Base-by-base conservation (phyloP, 225 moss, liverwort and hornwort species). In the Pseudoscleropodium purum region DNA sequence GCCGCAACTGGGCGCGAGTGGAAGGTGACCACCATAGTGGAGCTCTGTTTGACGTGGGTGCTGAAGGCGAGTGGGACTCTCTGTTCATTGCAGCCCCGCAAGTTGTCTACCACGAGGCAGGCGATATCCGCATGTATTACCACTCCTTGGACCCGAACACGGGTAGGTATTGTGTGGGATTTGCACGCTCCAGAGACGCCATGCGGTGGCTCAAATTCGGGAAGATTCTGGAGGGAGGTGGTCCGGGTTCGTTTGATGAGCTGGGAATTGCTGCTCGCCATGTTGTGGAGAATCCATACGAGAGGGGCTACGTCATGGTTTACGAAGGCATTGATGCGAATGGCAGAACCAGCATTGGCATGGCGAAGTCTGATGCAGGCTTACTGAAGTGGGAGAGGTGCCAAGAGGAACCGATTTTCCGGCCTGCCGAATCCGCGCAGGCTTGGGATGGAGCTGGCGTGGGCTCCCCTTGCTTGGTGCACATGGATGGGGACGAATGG, bases 11-110 rank as follows among this genome's bases (percentile, higher is more conserved):
- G 94, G 94, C 93, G 7, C 90, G 94, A 56, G 88, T 94, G 56
- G 94, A 94, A 84, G 94, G 94, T 36, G 94, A 94, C 33, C 94
- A 94, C 85, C 94, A 94, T 36, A 94, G 93, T 69, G 94, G 94
- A 91, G 93, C 94, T 66, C 90, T 94, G 6, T 94, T 94, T 34
- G 94, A 94, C 80, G 93, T 94, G 64, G 94, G 94, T 33, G 85
- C 84, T 8, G 92, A 94, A 90, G 93, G 94, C 64, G 94, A 94
- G 75, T 94, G 93, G 93, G 94, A 94, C 61, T 92, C 92, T 34
- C 82, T 94, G 36, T 92, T 93, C 84, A 92, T 94, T 43, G 89
- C 91, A 41, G 92, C 93, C 19, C 94, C 94, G 36, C 94, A 94
- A 81, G 94, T 94, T 4, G 92, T 94, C n/a, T 94, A 88, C 89